Evolutionary conservation across 176 grass and related monocot genomes (phyloP), one percentile per base, ranked within the genome.

Genomic region (Hordeum vulgare): DNA sequence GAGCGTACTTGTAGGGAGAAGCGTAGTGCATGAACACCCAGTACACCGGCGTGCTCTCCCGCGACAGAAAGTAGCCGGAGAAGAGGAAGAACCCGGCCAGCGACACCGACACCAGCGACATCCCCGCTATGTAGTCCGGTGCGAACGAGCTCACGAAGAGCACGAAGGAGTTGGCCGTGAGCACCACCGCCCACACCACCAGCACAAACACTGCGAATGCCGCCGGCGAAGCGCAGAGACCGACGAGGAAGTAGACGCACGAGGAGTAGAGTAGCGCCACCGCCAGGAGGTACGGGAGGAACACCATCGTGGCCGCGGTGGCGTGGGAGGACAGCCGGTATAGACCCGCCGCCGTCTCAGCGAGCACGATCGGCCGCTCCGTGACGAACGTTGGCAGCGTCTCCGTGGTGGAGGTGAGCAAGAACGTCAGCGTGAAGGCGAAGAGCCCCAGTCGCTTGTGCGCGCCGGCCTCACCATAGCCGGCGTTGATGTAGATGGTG

Each of bases 401-500:
- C 84, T 98, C 96, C 0, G 93, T 98, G 45, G 96, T 98, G 36
- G 96, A 85, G 3, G 96, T 93, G 2, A 98, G 89, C 4, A 98
- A 87, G 81, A 98, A 98, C 21, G 93, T 95, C 13, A 98, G 89
- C 74, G 96, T 95, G 93, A 98, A 98, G 83, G 96, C 96, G 83
- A 98, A 98, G 20, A 98, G 87, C 56, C 96, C 96, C 2, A 98
- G 78, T 21, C 96, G 93, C 83, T 98, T 98, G 64, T 84, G 89
- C 8, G 65, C 76, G 36, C 93, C 96, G 53, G 60, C 77, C 66
- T 95, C 91, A 11, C 86, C 88, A 85, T 95, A 78, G 17, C 93
- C 86, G 27, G 87, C 76, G 24, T 89, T 85, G 80, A 98, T 95
- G 91, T 95, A 98, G 85, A 98, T 93, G 8, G 85, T 92, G 8